Evolutionary conservation across 345 rosid genomes (phyloP).

Genomic region (Orychophragmus violaceus): DNA sequence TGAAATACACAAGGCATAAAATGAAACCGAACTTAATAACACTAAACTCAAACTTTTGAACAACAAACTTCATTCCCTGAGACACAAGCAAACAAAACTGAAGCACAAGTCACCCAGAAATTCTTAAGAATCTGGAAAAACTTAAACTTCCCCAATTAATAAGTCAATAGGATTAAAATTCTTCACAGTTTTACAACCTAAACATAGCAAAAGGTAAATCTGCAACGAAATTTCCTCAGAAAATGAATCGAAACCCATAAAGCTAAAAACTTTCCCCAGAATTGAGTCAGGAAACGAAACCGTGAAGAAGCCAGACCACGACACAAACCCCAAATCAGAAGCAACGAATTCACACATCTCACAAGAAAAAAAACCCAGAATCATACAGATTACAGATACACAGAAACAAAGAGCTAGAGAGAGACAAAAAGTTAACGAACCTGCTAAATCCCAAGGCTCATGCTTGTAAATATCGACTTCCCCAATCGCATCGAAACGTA

Average conservation of each 20-base stretch:
- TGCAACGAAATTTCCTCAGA: neutral
- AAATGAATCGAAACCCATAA: neutral
- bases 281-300: neutral
- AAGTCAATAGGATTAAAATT: neutral
- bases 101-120: neutral
- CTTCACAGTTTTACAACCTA: neutral
- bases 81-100: constrained; percentile 5
- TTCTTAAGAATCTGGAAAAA: neutral
- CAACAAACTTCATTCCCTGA: neutral
- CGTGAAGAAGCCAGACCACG: neutral
- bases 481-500: constrained; percentile 69
- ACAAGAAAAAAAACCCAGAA: constrained; percentile 10
- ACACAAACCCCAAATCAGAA: constrained; percentile 9
- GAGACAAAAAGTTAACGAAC: constrained; percentile 22
- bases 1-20: neutral
- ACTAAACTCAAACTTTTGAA: neutral
- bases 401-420: neutral
- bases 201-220: neutral
- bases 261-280: constrained; percentile 1
- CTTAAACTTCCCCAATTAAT: neutral
- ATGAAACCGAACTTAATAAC: no score
- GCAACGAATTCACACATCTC: neutral
- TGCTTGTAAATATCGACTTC: constrained; percentile 86
- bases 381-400: neutral
- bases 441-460: constrained; percentile 87